A percentile compares a stretch with the other conserved stretches of the same genome.
Evolutionary conservation across 2,329 filamentous ascomycete species (phyloP).

Genomic region (Neurospora sp.): DNA sequence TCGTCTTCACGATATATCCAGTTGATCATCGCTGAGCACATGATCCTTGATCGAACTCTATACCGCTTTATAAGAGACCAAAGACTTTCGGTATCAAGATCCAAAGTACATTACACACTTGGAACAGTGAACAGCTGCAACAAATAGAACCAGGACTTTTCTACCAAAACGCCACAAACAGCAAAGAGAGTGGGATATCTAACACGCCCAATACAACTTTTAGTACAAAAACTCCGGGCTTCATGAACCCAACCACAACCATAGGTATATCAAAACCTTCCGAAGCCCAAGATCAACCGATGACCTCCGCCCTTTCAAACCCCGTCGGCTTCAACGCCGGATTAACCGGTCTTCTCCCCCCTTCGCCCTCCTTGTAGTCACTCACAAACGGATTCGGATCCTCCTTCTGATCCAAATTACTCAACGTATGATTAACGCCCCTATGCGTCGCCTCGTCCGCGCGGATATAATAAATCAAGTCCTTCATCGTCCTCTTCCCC

Average conservation of each 20-base stretch:
- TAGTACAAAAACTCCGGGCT: neutral
- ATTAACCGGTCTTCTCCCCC: conserved; percentile 47
- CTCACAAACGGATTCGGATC: conserved; percentile 92
- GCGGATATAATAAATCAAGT: conserved; percentile 79
- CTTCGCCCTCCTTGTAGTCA: conserved; percentile 60
- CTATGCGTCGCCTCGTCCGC: conserved; percentile 68
- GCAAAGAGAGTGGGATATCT: neutral
- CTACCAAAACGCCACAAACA: neutral
- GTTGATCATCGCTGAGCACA: neutral
- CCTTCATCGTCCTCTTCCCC: conserved; percentile 69
- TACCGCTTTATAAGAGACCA: neutral
- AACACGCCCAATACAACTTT: neutral
- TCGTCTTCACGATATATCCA: neutral
- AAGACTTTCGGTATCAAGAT: neutral
- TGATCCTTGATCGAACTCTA: neutral
- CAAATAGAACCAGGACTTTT: neutral
- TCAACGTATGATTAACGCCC: conserved; percentile 91
- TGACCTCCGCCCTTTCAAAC: conserved; percentile 76
- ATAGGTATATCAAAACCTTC: neutral
- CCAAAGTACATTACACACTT: neutral
- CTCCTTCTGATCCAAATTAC: conserved; percentile 72
- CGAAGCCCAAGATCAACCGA: conserved; percentile 30
- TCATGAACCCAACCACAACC: neutral
- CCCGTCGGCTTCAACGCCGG: conserved; percentile 57
- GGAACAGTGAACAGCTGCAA: neutral